Evolutionary conservation across 2,329 filamentous ascomycete species (phyloP), one percentile per base, ranked within the genome.

Genomic region (Calcarisporium arbuscula): DNA sequence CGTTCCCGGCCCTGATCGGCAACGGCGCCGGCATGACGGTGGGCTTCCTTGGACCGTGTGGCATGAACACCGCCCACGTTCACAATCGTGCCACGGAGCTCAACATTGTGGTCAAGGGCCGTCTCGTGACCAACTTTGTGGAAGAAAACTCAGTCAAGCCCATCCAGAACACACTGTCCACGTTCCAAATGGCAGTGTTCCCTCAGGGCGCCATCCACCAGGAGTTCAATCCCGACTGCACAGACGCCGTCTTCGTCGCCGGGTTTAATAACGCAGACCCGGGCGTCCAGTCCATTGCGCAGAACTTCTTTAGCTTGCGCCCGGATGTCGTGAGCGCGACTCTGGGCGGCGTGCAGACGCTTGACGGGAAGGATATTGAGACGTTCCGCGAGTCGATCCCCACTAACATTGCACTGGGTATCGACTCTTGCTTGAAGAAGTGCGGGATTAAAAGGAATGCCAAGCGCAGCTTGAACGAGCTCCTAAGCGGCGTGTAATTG

Each of bases 211-310:
- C 62, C 4, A 55, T 71, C 8, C 70, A 74, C 44, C 62, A 64
- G 3, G 64, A 72, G 41, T 71, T 66, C 50, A 74, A 74, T 50
- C 67, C 68, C 3, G 60, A 66, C 38, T 72, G 70, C 47, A 56
- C 60, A 26, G 55, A 62, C 14, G 57, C 68, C 15, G 58, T 65
- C 6, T 72, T 72, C 44, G 62, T 72, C 6, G 68, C 68, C 6
- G 60, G 57, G 5, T 72, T 72, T 48, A 61, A 61, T 35, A 52
- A 50, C 12, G 57, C 62, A 33, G 68, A 72, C 41, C 64, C 65
- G 4, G 68, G 68, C 21, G 58, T 65, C 5, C 57, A 61, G 34
- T 61, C 65, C 39, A 50, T 65, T 21, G 64, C 68, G 7, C 65
- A 72, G 48, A 62, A 62, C 47, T 61, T 70, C 46, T 67, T 72